Conservation (phyloP, 176 grass and related monocot species). For the Oryza longistaminata region DNA sequence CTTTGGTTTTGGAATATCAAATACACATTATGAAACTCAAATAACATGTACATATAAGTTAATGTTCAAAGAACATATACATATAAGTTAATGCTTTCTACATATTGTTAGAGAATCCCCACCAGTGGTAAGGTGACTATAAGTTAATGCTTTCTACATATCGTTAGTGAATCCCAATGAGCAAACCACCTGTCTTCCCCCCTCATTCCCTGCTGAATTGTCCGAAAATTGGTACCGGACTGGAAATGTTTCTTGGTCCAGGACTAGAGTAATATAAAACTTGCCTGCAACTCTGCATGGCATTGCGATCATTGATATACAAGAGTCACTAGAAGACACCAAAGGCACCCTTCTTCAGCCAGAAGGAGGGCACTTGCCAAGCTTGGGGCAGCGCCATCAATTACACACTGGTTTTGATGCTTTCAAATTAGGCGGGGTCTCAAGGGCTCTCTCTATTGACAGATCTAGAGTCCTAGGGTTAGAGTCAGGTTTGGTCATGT, state of each 20-base stretch:
- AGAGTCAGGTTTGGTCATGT: no score
- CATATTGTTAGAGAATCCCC: neutral
- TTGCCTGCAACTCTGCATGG: neutral
- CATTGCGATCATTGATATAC: neutral
- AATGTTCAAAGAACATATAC: neutral
- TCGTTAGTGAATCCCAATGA: neutral
- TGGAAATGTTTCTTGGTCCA: neutral
- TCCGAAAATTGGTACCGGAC: neutral
- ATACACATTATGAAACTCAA: neutral
- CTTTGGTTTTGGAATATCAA: constrained; percentile 15
- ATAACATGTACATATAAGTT: neutral
- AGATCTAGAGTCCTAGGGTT: no score
- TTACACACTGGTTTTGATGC: no score
- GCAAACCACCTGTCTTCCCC: neutral
- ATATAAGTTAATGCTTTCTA: neutral
- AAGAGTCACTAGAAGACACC: neutral
- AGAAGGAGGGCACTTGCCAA: no score
- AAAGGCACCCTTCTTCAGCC: no score
- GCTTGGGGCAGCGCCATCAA: no score
- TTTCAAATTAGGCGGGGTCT: no score
- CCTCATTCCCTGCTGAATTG: neutral
- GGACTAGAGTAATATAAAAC: neutral
- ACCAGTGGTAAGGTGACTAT: neutral
- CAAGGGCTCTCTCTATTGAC: no score
- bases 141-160: neutral